These are phyloP conservation scores for Rhizophora mangle DNA, from an alignment of 345 rosid genomes.

Conservation along the genomic window DNA sequence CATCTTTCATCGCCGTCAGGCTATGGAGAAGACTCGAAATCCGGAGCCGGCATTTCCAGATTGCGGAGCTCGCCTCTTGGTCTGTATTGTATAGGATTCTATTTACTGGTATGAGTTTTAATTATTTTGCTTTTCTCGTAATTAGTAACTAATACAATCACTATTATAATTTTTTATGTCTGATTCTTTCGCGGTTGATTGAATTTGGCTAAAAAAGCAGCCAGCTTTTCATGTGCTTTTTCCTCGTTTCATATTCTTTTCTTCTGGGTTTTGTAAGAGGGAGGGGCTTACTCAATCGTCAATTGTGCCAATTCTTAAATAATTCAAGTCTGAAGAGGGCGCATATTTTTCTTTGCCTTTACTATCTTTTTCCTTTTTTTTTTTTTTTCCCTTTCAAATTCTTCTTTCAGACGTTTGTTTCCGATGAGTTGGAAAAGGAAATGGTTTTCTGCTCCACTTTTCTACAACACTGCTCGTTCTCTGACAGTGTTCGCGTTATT, in stretches of 20 bases:
- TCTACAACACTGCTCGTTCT: not conserved
- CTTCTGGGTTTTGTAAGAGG: conserved; percentile 7
- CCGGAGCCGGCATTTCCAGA: conserved; percentile 24
- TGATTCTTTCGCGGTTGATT: conserved; percentile 25
- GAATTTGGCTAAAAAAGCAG: conserved; percentile 42
- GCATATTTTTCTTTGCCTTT: conserved; percentile 2
- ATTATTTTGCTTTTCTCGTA: conserved; percentile 8
- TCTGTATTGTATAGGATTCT: conserved; percentile 59
- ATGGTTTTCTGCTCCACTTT: not conserved
- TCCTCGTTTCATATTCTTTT: not conserved
- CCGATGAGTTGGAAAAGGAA: not conserved
- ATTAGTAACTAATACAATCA: conserved; percentile 16
- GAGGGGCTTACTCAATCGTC: conserved; percentile 1
- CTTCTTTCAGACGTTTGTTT: not conserved
- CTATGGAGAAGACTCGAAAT: conserved; percentile 27
- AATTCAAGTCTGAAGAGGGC: conserved; percentile 7
- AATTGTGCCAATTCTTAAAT: conserved; percentile 23
- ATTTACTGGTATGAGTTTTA: conserved; percentile 43
- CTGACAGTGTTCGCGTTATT: not conserved
- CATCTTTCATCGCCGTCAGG: conserved; percentile 57
- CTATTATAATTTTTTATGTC: conserved; percentile 5
- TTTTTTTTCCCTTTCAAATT: too few relatives aligned
- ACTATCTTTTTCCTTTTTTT: not conserved
- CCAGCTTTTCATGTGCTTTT: conserved; percentile 4
- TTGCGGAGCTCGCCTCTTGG: conserved; percentile 19